Conservation (phyloP, 768 basidiomycete genomes). For the Termitomyces heimii region DNA sequence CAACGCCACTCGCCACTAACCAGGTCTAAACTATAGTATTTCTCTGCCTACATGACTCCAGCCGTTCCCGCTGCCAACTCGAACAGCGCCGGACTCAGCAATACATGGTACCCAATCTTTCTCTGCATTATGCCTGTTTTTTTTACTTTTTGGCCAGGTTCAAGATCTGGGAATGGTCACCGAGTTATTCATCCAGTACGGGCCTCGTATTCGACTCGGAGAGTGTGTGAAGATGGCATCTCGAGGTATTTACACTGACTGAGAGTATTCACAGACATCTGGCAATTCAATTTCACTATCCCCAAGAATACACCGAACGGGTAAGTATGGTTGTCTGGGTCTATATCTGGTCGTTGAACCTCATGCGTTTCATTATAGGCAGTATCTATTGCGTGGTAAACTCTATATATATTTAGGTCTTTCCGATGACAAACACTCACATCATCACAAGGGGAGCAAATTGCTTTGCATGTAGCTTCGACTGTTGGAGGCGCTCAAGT, state of each 20-base stretch:
- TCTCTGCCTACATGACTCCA: constrained; percentile 27
- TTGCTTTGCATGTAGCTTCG: constrained; percentile 26
- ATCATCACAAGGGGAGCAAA: constrained; percentile 23
- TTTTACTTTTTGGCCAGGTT: constrained; percentile 18
- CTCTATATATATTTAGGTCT: not conserved
- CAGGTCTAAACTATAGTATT: constrained; percentile 16
- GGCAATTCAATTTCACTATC: constrained; percentile 27
- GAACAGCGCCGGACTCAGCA: constrained; percentile 32
- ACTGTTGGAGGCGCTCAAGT: constrained; percentile 25
- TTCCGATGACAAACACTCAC: not conserved
- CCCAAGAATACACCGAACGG: constrained; percentile 27
- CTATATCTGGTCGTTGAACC: not conserved
- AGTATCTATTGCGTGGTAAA: constrained; percentile 24
- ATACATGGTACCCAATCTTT: constrained; percentile 25
- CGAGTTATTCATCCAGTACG: constrained; percentile 22
- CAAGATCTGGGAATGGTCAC: constrained; percentile 37
- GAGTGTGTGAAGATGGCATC: constrained; percentile 14
- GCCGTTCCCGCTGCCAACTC: constrained; percentile 28
- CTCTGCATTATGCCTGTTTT: not conserved
- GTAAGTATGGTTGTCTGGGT: constrained; percentile 10
- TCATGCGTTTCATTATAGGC: constrained; percentile 4
- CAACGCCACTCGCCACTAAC: not conserved
- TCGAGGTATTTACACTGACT: not conserved
- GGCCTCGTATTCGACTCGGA: constrained; percentile 24
- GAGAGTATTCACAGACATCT: constrained; percentile 16